Conservation (phyloP, 169 alveolate genomes). For the Cystoisospora suis region DNA sequence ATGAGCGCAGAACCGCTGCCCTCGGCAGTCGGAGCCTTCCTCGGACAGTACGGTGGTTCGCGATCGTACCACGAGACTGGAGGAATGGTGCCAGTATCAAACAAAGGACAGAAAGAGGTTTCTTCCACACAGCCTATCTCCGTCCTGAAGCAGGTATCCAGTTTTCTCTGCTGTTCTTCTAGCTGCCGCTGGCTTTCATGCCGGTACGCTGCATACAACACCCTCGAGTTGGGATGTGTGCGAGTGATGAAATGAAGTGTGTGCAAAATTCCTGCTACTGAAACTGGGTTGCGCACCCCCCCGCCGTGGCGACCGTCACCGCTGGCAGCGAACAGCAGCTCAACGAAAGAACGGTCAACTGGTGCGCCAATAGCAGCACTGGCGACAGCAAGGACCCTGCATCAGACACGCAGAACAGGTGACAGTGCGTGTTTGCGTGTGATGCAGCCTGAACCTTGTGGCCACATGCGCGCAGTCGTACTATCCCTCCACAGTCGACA, state of each 20-base stretch:
- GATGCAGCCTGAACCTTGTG: no score
- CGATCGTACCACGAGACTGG: slow-evolving; percentile 1
- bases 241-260: slow-evolving; percentile 24
- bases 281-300: neutral
- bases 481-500: no score
- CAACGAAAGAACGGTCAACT: slow-evolving; percentile 3
- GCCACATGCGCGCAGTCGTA: no score
- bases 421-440: no score
- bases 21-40: neutral
- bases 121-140: no score
- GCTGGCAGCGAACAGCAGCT: slow-evolving; percentile 1
- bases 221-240: slow-evolving; percentile 6
- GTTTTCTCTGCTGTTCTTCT: neutral
- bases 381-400: slow-evolving; percentile 25
- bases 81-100: neutral
- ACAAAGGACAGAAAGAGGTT: no score
- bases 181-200: slow-evolving; percentile 5
- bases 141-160: neutral
- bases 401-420: neutral
- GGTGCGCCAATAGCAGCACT: slow-evolving; percentile 19
- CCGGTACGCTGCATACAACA: slow-evolving; percentile 21
- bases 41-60: neutral
- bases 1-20: neutral
- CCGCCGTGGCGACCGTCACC: slow-evolving; percentile 2
- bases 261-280: slow-evolving; percentile 4